These are phyloP conservation scores for Pichia thaimueangensis DNA, from an alignment of 805 yeast species.

Conservation along the genomic window DNA sequence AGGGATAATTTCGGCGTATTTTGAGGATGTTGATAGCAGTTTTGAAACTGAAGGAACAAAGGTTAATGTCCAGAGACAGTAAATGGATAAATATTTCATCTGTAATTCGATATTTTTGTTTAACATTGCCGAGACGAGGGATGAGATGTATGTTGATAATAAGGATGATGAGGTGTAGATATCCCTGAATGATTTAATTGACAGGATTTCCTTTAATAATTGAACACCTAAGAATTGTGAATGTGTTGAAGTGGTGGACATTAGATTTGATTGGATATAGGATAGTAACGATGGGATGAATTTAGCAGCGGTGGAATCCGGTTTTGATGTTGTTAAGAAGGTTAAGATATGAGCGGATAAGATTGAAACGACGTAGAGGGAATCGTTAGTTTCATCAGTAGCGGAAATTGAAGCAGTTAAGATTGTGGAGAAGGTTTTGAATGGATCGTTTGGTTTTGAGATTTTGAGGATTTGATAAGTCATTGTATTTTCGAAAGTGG, in stretches of 20 bases:
- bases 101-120: constrained; percentile 55
- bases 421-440: constrained; percentile 44
- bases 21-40: constrained; percentile 31
- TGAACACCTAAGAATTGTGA: constrained; percentile 60
- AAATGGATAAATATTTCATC: constrained; percentile 71
- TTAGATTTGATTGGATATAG: constrained; percentile 25
- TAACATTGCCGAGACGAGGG: constrained; percentile 41
- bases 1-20: constrained; percentile 49
- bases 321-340: constrained; percentile 35
- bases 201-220: constrained; percentile 54
- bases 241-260: constrained; percentile 36
- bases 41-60: constrained; percentile 53
- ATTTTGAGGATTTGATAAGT: not conserved
- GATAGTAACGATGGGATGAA: constrained; percentile 26
- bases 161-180: constrained; percentile 40
- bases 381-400: constrained; percentile 36
- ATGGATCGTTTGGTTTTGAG: constrained; percentile 33
- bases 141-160: constrained; percentile 37
- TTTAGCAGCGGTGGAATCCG: not conserved
- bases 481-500: not conserved
- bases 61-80: constrained; percentile 79
- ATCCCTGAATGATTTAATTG: constrained; percentile 46
- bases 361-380: constrained; percentile 37
- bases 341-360: constrained; percentile 51
- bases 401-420: constrained; percentile 28